Conservation (phyloP, 1,139 yeast species). For the Suhomyces taliae region DNA sequence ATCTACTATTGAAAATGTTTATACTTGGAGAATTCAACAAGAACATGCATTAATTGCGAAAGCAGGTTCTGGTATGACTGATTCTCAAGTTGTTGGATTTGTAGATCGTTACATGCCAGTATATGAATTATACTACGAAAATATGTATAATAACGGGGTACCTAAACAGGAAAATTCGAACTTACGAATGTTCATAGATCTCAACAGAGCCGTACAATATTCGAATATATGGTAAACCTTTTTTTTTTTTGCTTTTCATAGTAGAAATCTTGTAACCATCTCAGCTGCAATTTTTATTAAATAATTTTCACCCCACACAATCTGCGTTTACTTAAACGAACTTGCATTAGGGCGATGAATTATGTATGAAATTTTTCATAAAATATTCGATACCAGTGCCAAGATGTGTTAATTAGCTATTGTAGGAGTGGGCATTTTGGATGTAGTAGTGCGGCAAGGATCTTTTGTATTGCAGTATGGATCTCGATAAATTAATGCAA, state of each 20-base stretch:
- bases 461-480: too few relatives aligned
- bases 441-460: too few relatives aligned
- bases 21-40: conserved; percentile 81
- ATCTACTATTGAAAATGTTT: conserved; percentile 58
- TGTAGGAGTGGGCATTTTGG: background rate
- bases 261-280: too few relatives aligned
- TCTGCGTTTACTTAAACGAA: background rate
- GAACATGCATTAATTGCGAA: conserved; percentile 62
- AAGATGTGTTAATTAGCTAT: too few relatives aligned
- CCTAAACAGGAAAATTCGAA: conserved; percentile 3
- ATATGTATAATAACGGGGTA: conserved; percentile 28
- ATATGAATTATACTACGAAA: conserved; percentile 65
- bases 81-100: conserved; percentile 61
- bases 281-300: too few relatives aligned
- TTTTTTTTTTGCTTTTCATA: too few relatives aligned
- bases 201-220: conserved; percentile 7
- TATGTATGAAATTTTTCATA: too few relatives aligned
- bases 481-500: too few relatives aligned
- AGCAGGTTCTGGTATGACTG: conserved; percentile 78
- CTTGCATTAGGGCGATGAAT: background rate
- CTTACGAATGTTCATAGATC: conserved; percentile 12
- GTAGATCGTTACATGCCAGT: conserved; percentile 86
- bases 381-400: too few relatives aligned
- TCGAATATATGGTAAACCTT: background rate
- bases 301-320: too few relatives aligned